phyloP scores from a whole-genome alignment of 306 rosid genomes.

The Acmispon strigosus region DNA sequence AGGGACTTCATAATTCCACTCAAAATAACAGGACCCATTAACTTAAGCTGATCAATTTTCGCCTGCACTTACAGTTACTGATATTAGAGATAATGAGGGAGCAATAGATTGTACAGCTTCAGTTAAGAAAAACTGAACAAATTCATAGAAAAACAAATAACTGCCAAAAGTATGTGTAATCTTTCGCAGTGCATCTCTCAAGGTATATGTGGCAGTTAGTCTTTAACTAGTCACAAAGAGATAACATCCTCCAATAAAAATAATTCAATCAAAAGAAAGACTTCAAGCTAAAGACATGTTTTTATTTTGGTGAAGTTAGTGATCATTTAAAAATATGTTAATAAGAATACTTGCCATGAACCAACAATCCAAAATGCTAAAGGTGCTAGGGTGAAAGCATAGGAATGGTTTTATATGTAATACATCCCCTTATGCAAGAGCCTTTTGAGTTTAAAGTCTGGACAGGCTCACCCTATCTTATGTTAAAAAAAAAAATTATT shows the following conservation, averaged over 20 bases:
- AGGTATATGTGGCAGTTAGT: background rate
- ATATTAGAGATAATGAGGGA: constrained; percentile 17
- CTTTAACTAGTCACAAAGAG: background rate
- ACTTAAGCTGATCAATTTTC: constrained; percentile 71
- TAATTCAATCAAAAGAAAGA: background rate
- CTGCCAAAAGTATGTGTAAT: constrained; percentile 1
- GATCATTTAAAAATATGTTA: background rate
- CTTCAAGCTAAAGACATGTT: background rate
- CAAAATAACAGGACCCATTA: constrained; percentile 91
- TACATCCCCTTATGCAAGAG: background rate
- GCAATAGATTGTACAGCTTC: background rate
- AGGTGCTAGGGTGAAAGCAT: background rate
- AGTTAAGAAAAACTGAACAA: background rate
- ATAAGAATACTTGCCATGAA: background rate
- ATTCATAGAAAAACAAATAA: background rate
- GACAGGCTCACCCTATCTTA: background rate
- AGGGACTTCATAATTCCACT: constrained; percentile 90
- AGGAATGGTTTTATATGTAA: background rate
- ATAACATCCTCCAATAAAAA: background rate
- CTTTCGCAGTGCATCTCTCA: constrained; percentile 3
- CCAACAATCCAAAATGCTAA: background rate
- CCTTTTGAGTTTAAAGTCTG: background rate
- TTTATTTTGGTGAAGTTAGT: background rate
- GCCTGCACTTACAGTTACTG: constrained; percentile 54
- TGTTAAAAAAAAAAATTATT: background rate